Base-by-base conservation (phyloP, 192 early-diverging fungal genomes). In the Pilaira anomala region DNA sequence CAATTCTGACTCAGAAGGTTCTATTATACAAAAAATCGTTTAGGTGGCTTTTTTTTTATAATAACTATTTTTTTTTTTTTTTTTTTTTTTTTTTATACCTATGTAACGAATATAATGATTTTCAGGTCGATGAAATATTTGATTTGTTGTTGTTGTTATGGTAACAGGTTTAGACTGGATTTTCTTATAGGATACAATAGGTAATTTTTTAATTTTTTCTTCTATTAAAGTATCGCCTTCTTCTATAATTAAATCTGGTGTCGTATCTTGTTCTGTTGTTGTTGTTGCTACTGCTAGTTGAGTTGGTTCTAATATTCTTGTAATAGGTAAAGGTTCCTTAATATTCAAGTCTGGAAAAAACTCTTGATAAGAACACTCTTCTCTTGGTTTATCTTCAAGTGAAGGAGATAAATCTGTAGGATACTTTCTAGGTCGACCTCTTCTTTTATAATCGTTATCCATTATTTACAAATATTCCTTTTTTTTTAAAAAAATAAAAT, bases 301-400 rank as follows among this genome's bases (percentile, higher is more conserved):
- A 36, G 5, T 5, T 9, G 33, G 33, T 4, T 36, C 7, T 36
- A 36, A 1, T 9, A 5, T 36, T 45, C 61, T 56, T 16, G 87
- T 66, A 24, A 86, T 66, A 3, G 64, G 66, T 18, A 90, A 76
- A 13, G 74, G 75, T 36, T 66, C 41, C 26, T 74, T 51, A 8
- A 83, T 67, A 57, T 89, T 83, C 44, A 97, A 77, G 67, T 91
- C 91, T 1, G 94, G 91, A 66, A 90, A 93, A 39, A 89, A 87
- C 44, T 90, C 90, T 21, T 79, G 75, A 67, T 86, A 94, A 18
- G 89, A 81, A 46, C 87, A 83, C 73, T 97, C 94, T 74, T 97
- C 94, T 48, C 91, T 80, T 26, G 93, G 94, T 57, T 88, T 86
- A 26, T 52, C 36, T 22, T 26, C 28, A 42, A 45, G 13, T 60